Conservation (phyloP, 805 yeast species). For the Ogataea henricii region DNA sequence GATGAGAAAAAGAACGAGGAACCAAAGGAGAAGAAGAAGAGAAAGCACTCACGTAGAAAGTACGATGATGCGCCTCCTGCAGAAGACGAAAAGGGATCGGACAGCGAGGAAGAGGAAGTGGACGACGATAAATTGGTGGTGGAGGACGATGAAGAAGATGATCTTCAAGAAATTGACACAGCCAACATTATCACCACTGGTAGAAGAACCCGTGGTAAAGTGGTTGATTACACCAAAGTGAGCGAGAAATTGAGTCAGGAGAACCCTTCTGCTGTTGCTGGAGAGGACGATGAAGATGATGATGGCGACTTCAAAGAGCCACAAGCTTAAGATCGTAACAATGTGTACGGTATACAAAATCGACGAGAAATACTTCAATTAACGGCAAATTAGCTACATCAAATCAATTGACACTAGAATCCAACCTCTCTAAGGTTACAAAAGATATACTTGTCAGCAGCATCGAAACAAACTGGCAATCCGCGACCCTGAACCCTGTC, state of each 20-base stretch:
- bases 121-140: slow-evolving; percentile 56
- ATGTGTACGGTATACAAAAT: neutral
- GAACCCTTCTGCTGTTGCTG: slow-evolving; percentile 41
- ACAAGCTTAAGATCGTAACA: slow-evolving; percentile 13
- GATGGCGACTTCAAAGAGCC: slow-evolving; percentile 55
- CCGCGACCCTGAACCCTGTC: neutral
- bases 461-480: neutral
- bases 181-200: slow-evolving; percentile 83
- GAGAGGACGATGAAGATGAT: slow-evolving; percentile 49
- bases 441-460: slow-evolving; percentile 2
- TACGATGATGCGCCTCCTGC: slow-evolving; percentile 27
- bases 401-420: slow-evolving; percentile 3
- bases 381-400: slow-evolving; percentile 8
- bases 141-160: slow-evolving; percentile 76
- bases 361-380: slow-evolving; percentile 1
- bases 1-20: slow-evolving; percentile 11
- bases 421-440: slow-evolving; percentile 2
- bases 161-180: slow-evolving; percentile 75
- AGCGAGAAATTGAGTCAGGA: slow-evolving; percentile 67
- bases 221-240: slow-evolving; percentile 81
- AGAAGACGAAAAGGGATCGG: slow-evolving; percentile 37
- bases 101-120: slow-evolving; percentile 43
- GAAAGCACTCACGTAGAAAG: slow-evolving; percentile 25
- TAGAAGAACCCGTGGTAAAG: slow-evolving; percentile 88
- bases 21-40: slow-evolving; percentile 26